Evolutionary conservation across 345 rosid species (phyloP).

Genomic region (Rhodamnia rubescens): DNA sequence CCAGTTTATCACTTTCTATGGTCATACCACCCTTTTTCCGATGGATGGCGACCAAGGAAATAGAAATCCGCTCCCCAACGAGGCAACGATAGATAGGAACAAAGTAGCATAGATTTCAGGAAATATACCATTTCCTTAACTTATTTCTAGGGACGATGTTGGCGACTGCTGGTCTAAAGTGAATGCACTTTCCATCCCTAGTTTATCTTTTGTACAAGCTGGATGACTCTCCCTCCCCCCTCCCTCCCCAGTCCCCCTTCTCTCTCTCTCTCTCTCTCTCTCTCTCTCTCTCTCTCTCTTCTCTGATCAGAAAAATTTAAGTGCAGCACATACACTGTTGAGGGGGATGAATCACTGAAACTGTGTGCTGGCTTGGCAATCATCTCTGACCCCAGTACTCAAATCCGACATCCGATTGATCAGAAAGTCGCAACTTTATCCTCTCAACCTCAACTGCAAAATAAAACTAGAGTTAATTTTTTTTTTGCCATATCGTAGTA

Average conservation of each 20-base stretch:
- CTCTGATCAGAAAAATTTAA: not conserved
- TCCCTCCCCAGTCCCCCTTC: too few relatives aligned
- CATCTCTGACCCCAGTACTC: not conserved
- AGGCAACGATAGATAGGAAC: not conserved
- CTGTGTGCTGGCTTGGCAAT: not conserved
- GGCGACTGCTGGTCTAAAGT: not conserved
- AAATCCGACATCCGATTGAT: not conserved
- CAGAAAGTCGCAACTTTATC: not conserved
- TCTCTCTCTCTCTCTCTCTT: not conserved
- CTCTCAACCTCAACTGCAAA: not conserved
- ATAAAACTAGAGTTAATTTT: not conserved
- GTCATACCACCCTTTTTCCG: not conserved
- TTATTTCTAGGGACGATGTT: not conserved
- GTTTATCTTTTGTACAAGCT: not conserved
- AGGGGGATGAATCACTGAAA: not conserved
- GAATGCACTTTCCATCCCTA: not conserved
- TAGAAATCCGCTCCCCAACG: not conserved
- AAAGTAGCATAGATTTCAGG: not conserved
- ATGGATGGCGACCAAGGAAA: too few relatives aligned
- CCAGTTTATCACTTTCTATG: too few relatives aligned
- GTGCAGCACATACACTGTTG: not conserved
- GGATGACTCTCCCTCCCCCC: too few relatives aligned
- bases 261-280: not conserved
- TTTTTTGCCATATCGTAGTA: not conserved
- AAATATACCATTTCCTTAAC: not conserved